Percentiles rank a stretch among this genome's conserved stretches.
phyloP scores from a whole-genome alignment of 371 early-diverging fungal genomes.

The Rhizopus microsporus region DNA sequence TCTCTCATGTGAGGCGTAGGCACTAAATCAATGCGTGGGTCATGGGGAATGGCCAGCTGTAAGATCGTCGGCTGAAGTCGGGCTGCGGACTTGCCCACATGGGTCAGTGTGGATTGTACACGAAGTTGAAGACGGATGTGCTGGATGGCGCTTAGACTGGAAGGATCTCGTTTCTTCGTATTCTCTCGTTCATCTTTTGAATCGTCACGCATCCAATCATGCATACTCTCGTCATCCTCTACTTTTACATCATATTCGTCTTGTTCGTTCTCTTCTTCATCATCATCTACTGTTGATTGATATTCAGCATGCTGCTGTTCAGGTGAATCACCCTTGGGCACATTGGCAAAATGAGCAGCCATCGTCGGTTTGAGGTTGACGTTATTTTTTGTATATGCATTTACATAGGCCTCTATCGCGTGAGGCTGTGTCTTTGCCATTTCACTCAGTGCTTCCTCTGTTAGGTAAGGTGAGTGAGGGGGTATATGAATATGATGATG shows the following conservation, averaged over 20 bases:
- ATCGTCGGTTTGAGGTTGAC: slow-evolving; percentile 36
- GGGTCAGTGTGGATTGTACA: slow-evolving; percentile 35
- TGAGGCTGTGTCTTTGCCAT: slow-evolving; percentile 41
- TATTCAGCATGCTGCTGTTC: background rate
- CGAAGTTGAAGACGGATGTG: slow-evolving; percentile 42
- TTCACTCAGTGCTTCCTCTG: slow-evolving; percentile 28
- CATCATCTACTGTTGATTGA: background rate
- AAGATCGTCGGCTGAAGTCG: slow-evolving; percentile 42
- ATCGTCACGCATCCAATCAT: slow-evolving; percentile 1
- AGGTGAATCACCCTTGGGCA: slow-evolving; percentile 7
- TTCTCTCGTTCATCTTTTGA: slow-evolving; percentile 5
- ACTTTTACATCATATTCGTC: slow-evolving; percentile 1
- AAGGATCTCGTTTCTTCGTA: slow-evolving; percentile 10
- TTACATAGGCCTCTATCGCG: slow-evolving; percentile 43
- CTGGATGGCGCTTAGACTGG: slow-evolving; percentile 48
- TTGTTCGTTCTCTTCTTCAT: slow-evolving; percentile 1
- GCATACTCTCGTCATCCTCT: background rate
- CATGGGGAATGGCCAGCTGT: slow-evolving; percentile 56
- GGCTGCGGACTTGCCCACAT: slow-evolving; percentile 22
- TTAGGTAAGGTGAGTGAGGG: slow-evolving; percentile 43
- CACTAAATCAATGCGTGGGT: slow-evolving; percentile 60
- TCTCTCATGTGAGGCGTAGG: slow-evolving; percentile 62
- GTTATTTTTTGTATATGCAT: slow-evolving; percentile 42
- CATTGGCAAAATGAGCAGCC: slow-evolving; percentile 36
- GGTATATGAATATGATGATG: slow-evolving; percentile 43